Evolutionary conservation across 345 rosid species (phyloP).

Genomic region (Salix udensis): DNA sequence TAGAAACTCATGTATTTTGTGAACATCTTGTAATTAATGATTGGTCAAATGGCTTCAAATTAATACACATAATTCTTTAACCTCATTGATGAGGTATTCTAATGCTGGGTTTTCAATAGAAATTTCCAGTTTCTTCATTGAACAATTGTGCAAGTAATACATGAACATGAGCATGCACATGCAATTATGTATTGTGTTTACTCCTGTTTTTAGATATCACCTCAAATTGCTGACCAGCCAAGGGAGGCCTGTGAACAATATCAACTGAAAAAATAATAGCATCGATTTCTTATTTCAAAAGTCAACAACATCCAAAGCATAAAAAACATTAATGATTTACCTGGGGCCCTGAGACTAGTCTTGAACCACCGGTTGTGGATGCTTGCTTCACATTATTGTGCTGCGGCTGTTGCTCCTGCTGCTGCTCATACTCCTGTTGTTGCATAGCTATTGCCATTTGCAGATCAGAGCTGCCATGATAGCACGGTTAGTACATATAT

Average conservation of each 20-base stretch:
- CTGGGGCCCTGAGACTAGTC: slow-evolving; percentile 86
- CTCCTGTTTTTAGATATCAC: not conserved
- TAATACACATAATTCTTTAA: not conserved
- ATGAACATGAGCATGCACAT: not conserved
- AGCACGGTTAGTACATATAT: slow-evolving; percentile 1
- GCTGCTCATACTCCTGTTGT: slow-evolving; percentile 86
- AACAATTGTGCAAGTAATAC: not conserved
- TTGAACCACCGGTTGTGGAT: slow-evolving; percentile 42
- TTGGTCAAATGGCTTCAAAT: not conserved
- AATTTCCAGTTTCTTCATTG: not conserved
- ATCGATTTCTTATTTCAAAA: not conserved
- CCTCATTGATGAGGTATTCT: not conserved
- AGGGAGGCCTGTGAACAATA: not conserved
- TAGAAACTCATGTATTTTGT: not conserved
- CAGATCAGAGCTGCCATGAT: slow-evolving; percentile 73
- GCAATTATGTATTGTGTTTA: not conserved
- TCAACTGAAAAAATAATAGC: not conserved
- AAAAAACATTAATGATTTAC: slow-evolving; percentile 28
- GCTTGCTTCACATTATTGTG: slow-evolving; percentile 55
- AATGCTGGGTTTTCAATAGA: not conserved
- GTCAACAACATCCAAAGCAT: slow-evolving; percentile 1
- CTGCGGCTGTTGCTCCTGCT: slow-evolving; percentile 61
- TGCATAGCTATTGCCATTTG: slow-evolving; percentile 96
- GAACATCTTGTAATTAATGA: not conserved
- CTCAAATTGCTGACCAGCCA: not conserved